Conservation (phyloP, 23 red algal genomes). For the Gracilaria vermiculophylla region DNA sequence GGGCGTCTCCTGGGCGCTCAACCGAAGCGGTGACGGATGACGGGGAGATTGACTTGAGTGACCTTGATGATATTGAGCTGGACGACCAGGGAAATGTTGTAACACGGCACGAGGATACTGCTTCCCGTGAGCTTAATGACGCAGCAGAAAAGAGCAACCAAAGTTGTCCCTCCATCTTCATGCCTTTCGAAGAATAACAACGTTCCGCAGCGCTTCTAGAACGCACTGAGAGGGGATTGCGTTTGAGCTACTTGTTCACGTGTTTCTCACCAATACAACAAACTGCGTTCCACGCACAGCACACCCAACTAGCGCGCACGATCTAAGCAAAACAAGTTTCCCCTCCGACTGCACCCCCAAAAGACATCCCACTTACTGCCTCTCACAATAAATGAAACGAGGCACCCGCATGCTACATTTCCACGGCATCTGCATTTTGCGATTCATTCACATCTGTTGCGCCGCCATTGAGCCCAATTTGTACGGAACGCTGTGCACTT, state of each 20-base stretch:
- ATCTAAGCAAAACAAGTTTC: no score
- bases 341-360: no score
- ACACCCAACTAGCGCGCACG: no score
- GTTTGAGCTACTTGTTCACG: no score
- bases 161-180: neutral
- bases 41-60: constrained; percentile 20
- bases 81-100: constrained; percentile 68
- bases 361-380: no score
- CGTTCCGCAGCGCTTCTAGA: neutral
- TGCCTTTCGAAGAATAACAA: neutral
- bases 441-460: neutral
- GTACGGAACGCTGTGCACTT: neutral
- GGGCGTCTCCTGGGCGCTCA: neutral
- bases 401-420: neutral
- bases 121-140: neutral
- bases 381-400: neutral
- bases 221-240: no score
- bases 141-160: neutral
- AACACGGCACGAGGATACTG: neutral
- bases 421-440: constrained; percentile 3
- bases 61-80: constrained; percentile 66
- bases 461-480: constrained; percentile 26
- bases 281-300: no score
- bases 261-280: no score
- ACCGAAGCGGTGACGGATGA: constrained; percentile 11